These are phyloP conservation scores for Acacia concinna DNA, from an alignment of 331 rosid genomes.

Conservation along the genomic window DNA sequence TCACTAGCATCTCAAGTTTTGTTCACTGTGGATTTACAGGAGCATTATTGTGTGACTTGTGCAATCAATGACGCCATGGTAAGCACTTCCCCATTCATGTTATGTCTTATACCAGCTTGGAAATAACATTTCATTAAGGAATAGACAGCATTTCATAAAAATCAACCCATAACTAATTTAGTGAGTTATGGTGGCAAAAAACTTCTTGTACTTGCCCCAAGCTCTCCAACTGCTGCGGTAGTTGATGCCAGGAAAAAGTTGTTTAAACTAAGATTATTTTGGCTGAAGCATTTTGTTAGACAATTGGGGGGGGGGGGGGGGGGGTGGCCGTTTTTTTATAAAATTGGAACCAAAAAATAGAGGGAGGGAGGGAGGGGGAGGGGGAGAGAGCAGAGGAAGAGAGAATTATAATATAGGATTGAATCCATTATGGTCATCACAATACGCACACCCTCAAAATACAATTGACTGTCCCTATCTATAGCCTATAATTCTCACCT, in stretches of 20 bases:
- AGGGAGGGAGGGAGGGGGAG: no score
- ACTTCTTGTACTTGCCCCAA: background rate
- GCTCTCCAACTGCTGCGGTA: background rate
- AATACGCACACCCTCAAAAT: no score
- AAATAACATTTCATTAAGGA: slow-evolving; percentile 1
- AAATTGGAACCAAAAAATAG: no score
- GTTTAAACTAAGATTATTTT: background rate
- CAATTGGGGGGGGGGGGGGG: no score
- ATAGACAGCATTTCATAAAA: slow-evolving; percentile 7
- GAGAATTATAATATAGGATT: no score
- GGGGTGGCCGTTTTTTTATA: no score
- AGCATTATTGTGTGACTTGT: slow-evolving; percentile 95
- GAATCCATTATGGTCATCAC: no score
- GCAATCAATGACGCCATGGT: slow-evolving; percentile 92
- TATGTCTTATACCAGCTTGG: slow-evolving; percentile 16
- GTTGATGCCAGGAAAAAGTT: background rate
- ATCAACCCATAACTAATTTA: background rate
- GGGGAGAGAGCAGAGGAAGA: no score
- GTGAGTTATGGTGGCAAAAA: background rate
- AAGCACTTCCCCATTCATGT: slow-evolving; percentile 29
- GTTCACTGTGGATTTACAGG: slow-evolving; percentile 63
- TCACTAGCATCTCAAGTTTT: slow-evolving; percentile 22
- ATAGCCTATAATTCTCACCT: no score
- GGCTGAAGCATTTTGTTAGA: background rate
- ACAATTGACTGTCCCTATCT: no score